A percentile compares a stretch with the other conserved stretches of the same genome.
phyloP scores from a whole-genome alignment of 108 stramenopile species.

The Discostella stelligeroides region DNA sequence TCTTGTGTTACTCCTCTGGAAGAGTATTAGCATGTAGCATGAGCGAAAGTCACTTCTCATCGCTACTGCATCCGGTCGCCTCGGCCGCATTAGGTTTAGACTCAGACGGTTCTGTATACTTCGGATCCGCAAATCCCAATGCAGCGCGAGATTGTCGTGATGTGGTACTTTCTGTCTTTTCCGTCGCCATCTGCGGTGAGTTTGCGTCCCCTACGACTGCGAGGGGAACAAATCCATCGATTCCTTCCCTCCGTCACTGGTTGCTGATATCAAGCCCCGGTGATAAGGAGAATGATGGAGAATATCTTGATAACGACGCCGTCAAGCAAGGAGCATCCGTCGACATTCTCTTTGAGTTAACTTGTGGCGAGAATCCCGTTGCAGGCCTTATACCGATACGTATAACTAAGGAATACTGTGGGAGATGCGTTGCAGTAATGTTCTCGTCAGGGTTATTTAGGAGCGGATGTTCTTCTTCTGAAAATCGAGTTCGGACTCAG shows the following conservation, averaged over 20 bases:
- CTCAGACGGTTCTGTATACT: constrained; percentile 57
- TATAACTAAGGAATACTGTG: constrained; percentile 55
- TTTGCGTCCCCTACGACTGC: constrained; percentile 13
- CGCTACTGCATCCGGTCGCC: constrained; percentile 40
- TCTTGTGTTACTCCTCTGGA: constrained; percentile 27
- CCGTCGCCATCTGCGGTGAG: constrained; percentile 56
- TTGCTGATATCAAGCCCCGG: constrained; percentile 62
- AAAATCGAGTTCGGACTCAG: constrained; percentile 28
- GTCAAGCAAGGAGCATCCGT: constrained; percentile 58
- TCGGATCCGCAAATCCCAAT: constrained; percentile 7
- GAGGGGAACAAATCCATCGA: constrained; percentile 32
- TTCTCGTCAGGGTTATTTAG: constrained; percentile 49
- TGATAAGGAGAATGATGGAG: constrained; percentile 39
- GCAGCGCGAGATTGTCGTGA: constrained; percentile 52
- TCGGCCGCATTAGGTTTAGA: constrained; percentile 59
- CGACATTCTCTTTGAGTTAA: constrained; percentile 69
- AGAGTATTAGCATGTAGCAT: constrained; percentile 6
- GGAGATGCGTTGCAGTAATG: constrained; percentile 49
- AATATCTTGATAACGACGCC: constrained; percentile 24
- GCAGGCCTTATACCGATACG: constrained; percentile 61
- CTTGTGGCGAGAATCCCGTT: constrained; percentile 51
- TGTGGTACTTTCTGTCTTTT: constrained; percentile 63
- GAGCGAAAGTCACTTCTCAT: constrained; percentile 45
- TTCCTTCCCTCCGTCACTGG: constrained; percentile 75
- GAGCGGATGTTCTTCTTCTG: too few relatives aligned